phyloP scores from a whole-genome alignment of 805 yeast species.

The Yamadazyma ubonensis region DNA sequence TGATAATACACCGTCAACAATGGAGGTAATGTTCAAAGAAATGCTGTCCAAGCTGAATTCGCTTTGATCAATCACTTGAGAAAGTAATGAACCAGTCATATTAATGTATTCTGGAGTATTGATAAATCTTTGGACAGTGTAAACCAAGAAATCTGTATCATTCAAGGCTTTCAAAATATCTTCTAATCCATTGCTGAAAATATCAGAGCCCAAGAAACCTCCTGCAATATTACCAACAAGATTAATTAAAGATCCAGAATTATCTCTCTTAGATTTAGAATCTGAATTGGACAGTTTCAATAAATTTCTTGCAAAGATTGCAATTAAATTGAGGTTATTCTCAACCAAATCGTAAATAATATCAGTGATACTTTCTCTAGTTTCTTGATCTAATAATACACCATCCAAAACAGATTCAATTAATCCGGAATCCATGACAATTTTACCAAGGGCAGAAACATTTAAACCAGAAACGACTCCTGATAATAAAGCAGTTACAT shows the following conservation, averaged over 20 bases:
- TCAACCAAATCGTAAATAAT: constrained; percentile 30
- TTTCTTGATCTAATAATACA: constrained; percentile 32
- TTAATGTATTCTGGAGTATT: constrained; percentile 35
- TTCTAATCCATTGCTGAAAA: constrained; percentile 25
- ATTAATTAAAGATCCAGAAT: constrained; percentile 22
- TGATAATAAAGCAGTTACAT: constrained; percentile 6
- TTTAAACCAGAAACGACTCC: constrained; percentile 15
- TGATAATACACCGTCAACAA: constrained; percentile 24
- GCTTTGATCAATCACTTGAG: constrained; percentile 28
- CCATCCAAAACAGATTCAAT: constrained; percentile 36
- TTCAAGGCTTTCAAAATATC: constrained; percentile 35
- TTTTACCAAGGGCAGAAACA: constrained; percentile 21
- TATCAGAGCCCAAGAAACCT: constrained; percentile 26
- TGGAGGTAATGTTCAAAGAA: constrained; percentile 26
- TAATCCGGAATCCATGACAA: constrained; percentile 35
- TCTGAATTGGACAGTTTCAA: constrained; percentile 22
- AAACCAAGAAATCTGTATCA: constrained; percentile 40
- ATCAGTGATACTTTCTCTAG: constrained; percentile 32
- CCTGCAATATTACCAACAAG: constrained; percentile 31
- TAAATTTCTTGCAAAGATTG: constrained; percentile 21
- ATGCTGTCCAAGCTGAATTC: constrained; percentile 20
- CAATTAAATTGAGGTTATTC: constrained; percentile 28
- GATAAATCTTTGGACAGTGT: constrained; percentile 35
- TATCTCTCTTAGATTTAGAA: constrained; percentile 13
- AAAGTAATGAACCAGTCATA: constrained; percentile 33